Base-by-base conservation (phyloP, 1,139 yeast species). In the Blastobotrys capitulatus region DNA sequence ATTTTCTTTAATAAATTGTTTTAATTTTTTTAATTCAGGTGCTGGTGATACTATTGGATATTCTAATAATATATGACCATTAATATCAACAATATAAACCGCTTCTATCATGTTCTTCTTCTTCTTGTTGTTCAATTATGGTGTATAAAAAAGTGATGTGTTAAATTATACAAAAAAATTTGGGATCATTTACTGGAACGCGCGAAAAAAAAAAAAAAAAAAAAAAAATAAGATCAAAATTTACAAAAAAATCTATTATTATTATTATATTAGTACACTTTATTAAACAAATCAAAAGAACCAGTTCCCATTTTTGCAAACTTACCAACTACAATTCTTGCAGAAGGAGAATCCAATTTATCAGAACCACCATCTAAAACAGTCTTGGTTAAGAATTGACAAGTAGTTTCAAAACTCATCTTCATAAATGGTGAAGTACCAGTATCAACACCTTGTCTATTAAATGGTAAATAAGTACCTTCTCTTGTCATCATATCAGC, bases 401-500 rank as follows among this genome's bases (percentile, higher is more conserved):
- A 89, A 2, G 99, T 94, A 44, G 98, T 92, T 73, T 94, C 99
- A 70, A 89, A 94, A 52, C 97, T 88, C 99, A 94, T 94, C 77
- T 94, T 94, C 92, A 89, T 84, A 74, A 94, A 87, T 31, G 97
- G 86, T 10, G 97, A 90, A 1, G 97, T 89, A 20, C 94, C 82
- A 1, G 96, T 79, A 67, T 92, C 97, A 67, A 94, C 90, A 70
- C 98, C 98, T 73, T 89, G 96, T 77, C 99, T 85, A 72, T 89
- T 90, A 76, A 94, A 94, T 26, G 99, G 96, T 67, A 92, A 74
- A 67, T 90, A 94, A 2, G 94, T 80, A 63, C 99, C 99, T 72
- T 92, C 97, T 68, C 98, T 82, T 4, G 99, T 94, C 99, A 94
- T 94, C 90, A 88, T 87, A 70, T 94, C 99, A 56, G 96, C 98